Evolutionary conservation across 2,329 filamentous ascomycete species (phyloP), one percentile per base, ranked within the genome.

Genomic region (Rhinocladiella mackenziei): DNA sequence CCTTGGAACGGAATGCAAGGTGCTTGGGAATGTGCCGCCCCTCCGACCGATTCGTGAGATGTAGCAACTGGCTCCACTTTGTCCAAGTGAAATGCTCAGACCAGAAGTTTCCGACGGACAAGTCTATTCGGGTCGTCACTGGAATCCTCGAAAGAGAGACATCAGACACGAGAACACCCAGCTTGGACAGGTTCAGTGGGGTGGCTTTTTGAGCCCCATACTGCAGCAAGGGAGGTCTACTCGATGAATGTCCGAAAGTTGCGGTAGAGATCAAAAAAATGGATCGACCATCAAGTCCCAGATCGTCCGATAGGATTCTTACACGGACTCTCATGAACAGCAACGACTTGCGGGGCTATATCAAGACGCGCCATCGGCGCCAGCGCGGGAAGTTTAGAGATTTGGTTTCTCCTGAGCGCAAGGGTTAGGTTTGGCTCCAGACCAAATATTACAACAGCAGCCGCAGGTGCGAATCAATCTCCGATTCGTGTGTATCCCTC

Each of bases 1-100:
- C 46, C 48, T 50, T 48, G 26, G 50, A 48, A 42, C 28, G 44
- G 43, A 53, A 55, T 50, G 52, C 49, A 55, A 55, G 49, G 52
- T 41, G 45, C 33, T 28, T 41, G 49, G n/a, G 39, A 45, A 56
- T 56, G 53, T 46, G 45, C 28, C 26, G 28, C 19, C 32, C n/a
- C 36, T 30, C 42, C 44, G 39, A 31, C 34, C 30, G 46, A 39
- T 37, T 52, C 41, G 33, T 44, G 50, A 43, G 31, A 45, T 34
- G 38, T 40, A 32, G 44, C 29, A 23, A 35, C 31, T 26, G 31
- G 25, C 39, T 41, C 43, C 50, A 52, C 39, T 31, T n/a, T n/a
- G 19, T n/a, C 32, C 22, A 32, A 36, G 18, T 13, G 41, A 45
- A 18, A 13, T 28, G 36, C 42, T 47, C 47, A 44, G 35, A 36